Conservation (phyloP, 2,329 filamentous ascomycete genomes). For the Ophiostoma ips region DNA sequence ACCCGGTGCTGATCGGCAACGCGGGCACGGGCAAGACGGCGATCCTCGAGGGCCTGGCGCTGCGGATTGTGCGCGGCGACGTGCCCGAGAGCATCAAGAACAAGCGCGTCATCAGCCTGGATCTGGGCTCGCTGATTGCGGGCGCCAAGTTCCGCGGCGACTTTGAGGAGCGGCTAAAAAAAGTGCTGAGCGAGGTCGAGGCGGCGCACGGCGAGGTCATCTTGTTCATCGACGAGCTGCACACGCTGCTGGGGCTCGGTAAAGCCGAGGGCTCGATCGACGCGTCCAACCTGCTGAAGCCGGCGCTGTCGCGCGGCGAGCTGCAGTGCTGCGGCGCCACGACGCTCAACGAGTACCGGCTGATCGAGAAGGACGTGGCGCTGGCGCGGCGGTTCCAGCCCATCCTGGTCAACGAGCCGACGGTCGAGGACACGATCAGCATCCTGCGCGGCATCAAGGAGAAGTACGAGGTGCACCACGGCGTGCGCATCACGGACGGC, state of each 20-base stretch:
- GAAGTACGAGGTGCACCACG: conserved; percentile 93
- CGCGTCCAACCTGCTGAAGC: conserved; percentile 87
- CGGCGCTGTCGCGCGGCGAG: conserved; percentile 81
- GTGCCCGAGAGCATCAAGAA: conserved; percentile 94
- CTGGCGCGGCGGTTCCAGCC: conserved; percentile 87
- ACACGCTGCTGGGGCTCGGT: conserved; percentile 79
- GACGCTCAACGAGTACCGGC: conserved; percentile 79
- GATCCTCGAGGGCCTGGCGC: conserved; percentile 76
- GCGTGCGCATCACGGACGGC: conserved; percentile 84
- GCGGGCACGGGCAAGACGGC: conserved; percentile 92
- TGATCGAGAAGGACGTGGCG: conserved; percentile 92
- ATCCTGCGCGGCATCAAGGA: conserved; percentile 95
- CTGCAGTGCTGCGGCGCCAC: conserved; percentile 93
- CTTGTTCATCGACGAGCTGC: conserved; percentile 87
- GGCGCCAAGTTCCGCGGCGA: conserved; percentile 93
- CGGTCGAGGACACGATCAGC: conserved; percentile 83
- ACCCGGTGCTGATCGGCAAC: conserved; percentile 83
- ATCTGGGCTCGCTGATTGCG: conserved; percentile 84
- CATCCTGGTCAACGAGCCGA: conserved; percentile 83
- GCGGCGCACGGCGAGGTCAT: conserved; percentile 82
- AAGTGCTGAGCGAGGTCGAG: conserved; percentile 80
- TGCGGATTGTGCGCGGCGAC: conserved; percentile 81
- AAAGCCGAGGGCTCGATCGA: conserved; percentile 96
- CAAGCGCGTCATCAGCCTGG: conserved; percentile 75
- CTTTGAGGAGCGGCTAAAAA: conserved; percentile 88